Evolutionary conservation across 306 rosid species (phyloP).

Genomic region (Trichosanthes cucumerina): DNA sequence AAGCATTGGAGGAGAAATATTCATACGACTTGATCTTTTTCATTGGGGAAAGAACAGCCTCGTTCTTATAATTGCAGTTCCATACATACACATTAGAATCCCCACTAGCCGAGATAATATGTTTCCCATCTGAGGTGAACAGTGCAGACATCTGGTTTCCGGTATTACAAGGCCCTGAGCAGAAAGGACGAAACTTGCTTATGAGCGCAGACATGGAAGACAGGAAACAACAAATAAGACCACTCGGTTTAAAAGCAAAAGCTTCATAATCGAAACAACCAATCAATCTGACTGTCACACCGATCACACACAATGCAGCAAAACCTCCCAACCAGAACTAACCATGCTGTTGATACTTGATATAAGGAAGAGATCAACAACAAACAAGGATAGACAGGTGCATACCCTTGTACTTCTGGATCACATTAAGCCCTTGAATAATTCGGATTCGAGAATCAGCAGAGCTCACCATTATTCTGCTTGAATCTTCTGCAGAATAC

Average conservation of each 20-base stretch:
- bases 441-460: constrained; percentile 20
- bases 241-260: constrained; percentile 3
- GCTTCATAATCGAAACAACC: neutral
- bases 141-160: constrained; percentile 62
- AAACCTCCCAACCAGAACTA: constrained; percentile 3
- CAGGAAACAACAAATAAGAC: neutral
- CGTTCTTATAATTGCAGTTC: constrained; percentile 45
- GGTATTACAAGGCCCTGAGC: constrained; percentile 39
- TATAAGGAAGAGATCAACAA: constrained; percentile 5
- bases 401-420: constrained; percentile 18
- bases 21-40: constrained; percentile 55
- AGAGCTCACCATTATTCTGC: constrained; percentile 14
- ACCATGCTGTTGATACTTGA: neutral
- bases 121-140: constrained; percentile 86
- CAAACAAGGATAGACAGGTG: neutral
- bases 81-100: constrained; percentile 83
- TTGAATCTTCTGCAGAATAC: constrained; percentile 15
- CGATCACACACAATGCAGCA: neutral
- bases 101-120: constrained; percentile 73
- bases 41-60: constrained; percentile 28
- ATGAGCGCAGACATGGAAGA: neutral
- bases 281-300: neutral
- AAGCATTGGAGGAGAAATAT: constrained; percentile 59
- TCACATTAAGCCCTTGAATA: constrained; percentile 13
- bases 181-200: constrained; percentile 14